Evolutionary conservation across 2,329 filamentous ascomycete genomes (phyloP), one percentile per base, ranked within the genome.

Genomic region (Fusarium ramigenum): DNA sequence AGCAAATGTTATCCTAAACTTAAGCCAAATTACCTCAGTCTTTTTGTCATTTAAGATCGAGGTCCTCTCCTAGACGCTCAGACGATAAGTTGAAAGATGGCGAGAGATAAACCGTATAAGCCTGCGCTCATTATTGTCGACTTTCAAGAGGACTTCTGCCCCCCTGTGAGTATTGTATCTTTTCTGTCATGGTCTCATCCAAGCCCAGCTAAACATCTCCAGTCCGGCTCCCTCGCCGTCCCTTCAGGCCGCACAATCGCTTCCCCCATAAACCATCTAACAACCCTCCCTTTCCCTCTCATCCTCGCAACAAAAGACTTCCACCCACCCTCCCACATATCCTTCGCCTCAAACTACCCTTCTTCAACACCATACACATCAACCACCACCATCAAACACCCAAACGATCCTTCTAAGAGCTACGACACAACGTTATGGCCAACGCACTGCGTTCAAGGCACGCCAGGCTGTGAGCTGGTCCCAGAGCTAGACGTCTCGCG

Each of bases 81-180:
- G 11, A 34, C 12, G 18, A 16, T 8, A 32, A n/a, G 44, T 19
- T 18, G 5, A 1, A 37, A 14, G 10, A 73, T 73, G 70, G 10
- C 66, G 8, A 46, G 32, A 23, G 23, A 34, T 1, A 72, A 63
- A 9, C 21, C 67, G 9, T 88, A 87, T 68, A 83, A 79, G 56
- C 86, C 88, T 7, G 88, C 88, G 5, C 83, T 90, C 30, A 83
- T 97, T 53, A 88, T 97, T 16, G 92, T 97, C 60, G 95, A 98
- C 82, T 87, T 97, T 79, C 96, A 98, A 83, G 93, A 98, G 82
- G 96, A 98, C 84, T 98, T 98, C 82, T 97, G 94, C 82, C 93
- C 93, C 66, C 95, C 95, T 18, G 94, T 96, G 84, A 84, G 91
- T 84, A 50, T 39, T 16, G 15, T 1, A 36, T 37, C 36, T 19